A percentile compares a stretch with the other conserved stretches of the same genome.
Conservation (phyloP, 495 filamentous ascomycete genomes). For the Pseudomonodictys pantanalensis region DNA sequence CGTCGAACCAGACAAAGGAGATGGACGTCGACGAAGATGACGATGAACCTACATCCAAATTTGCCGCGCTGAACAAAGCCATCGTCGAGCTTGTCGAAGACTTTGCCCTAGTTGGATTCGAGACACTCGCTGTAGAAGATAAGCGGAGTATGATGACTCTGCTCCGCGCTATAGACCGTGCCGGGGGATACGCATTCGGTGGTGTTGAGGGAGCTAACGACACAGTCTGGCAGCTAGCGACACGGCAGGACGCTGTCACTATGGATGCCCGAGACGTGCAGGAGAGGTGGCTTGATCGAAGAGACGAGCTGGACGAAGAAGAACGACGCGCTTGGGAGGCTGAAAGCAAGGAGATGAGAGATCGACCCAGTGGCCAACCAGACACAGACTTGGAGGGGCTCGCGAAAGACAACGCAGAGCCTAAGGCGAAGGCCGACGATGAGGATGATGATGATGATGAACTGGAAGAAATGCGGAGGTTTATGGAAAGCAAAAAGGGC, state of each 20-base stretch:
- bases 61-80: slow-evolving; percentile 76
- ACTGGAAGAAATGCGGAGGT: slow-evolving; percentile 34
- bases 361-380: slow-evolving; percentile 36
- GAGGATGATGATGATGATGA: slow-evolving; percentile 36
- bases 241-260: slow-evolving; percentile 75
- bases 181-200: slow-evolving; percentile 90
- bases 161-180: slow-evolving; percentile 80
- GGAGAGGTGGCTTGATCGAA: slow-evolving; percentile 88
- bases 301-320: slow-evolving; percentile 80
- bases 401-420: slow-evolving; percentile 31
- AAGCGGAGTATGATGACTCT: slow-evolving; percentile 93
- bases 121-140: slow-evolving; percentile 93
- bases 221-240: slow-evolving; percentile 86
- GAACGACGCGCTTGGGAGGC: slow-evolving; percentile 72
- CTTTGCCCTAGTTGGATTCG: slow-evolving; percentile 84
- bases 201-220: slow-evolving; percentile 89
- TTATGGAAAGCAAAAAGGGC: slow-evolving; percentile 33
- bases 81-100: slow-evolving; percentile 82
- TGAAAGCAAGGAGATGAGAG: slow-evolving; percentile 41
- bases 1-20: slow-evolving; percentile 42
- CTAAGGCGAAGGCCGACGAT: slow-evolving; percentile 10
- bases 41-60: slow-evolving; percentile 53
- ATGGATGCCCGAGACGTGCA: slow-evolving; percentile 86
- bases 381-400: slow-evolving; percentile 40
- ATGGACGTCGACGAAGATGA: slow-evolving; percentile 50